Evolutionary conservation across 1,139 yeast species (phyloP).

Genomic region (Candida tetrigidarum): DNA sequence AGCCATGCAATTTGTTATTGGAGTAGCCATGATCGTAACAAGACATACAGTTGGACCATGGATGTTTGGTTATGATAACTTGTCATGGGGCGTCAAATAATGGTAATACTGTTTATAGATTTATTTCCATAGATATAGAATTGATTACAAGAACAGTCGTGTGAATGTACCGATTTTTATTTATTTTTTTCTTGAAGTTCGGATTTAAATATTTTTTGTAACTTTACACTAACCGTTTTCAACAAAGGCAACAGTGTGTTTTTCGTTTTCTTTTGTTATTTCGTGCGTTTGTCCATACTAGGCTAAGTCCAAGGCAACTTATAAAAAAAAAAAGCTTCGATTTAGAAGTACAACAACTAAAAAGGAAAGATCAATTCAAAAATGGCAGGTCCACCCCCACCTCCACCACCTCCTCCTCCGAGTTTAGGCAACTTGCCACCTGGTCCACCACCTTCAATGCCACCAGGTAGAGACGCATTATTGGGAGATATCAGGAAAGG

Average conservation of each 20-base stretch:
- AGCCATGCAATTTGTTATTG: slow-evolving; percentile 63
- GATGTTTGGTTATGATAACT: slow-evolving; percentile 88
- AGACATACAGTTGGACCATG: slow-evolving; percentile 89
- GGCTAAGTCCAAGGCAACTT: too few species aligned
- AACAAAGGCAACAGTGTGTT: neutral
- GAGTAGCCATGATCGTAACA: slow-evolving; percentile 65
- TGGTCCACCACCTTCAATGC: slow-evolving; percentile 36
- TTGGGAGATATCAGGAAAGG: slow-evolving; percentile 90
- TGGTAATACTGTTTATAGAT: slow-evolving; percentile 6
- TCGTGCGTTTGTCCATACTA: too few species aligned
- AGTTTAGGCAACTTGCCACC: slow-evolving; percentile 22
- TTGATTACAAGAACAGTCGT: neutral
- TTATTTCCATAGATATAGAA: neutral
- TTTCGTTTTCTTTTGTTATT: neutral
- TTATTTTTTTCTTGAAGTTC: too few species aligned
- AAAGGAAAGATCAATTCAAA: neutral
- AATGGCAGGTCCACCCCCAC: slow-evolving; percentile 22
- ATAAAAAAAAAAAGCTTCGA: neutral
- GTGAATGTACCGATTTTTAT: neutral
- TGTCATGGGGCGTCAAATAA: slow-evolving; percentile 51
- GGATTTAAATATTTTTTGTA: neutral
- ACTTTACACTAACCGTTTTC: neutral
- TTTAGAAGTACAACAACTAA: neutral
- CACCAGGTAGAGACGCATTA: slow-evolving; percentile 73
- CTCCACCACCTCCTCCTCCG: slow-evolving; percentile 45